Conservation (phyloP, 108 stramenopile species). For the Skeletonema tropicum region DNA sequence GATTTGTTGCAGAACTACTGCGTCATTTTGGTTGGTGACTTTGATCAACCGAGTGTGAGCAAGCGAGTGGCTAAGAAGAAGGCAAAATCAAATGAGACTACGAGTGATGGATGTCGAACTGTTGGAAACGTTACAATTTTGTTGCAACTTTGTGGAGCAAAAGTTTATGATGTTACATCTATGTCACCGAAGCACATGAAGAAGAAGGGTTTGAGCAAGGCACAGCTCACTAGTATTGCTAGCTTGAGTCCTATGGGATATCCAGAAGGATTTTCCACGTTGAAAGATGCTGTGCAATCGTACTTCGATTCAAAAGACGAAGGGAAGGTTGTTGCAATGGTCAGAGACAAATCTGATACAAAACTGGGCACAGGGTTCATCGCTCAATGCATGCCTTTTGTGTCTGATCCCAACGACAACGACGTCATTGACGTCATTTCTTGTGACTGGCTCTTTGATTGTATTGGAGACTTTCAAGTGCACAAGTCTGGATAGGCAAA, state of each 20-base stretch:
- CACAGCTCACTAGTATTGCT: constrained; percentile 9
- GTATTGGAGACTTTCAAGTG: constrained; percentile 42
- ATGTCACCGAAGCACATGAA: constrained; percentile 19
- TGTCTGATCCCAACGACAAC: neutral
- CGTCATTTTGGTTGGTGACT: constrained; percentile 47
- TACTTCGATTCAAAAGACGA: neutral
- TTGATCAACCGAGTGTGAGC: constrained; percentile 32
- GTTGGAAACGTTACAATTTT: constrained; percentile 33
- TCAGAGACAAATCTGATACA: constrained; percentile 23
- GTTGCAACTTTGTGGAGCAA: constrained; percentile 54
- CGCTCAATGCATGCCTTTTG: constrained; percentile 9
- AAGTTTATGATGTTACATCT: constrained; percentile 30
- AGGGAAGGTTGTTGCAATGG: constrained; percentile 17
- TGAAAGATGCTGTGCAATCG: constrained; percentile 15
- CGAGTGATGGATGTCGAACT: constrained; percentile 14
- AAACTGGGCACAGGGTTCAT: constrained; percentile 39
- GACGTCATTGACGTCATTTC: constrained; percentile 26
- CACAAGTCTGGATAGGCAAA: constrained; percentile 5
- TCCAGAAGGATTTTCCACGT: neutral
- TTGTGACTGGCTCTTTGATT: constrained; percentile 54
- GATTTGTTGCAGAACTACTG: constrained; percentile 42
- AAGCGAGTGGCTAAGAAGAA: constrained; percentile 17
- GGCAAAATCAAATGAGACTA: constrained; percentile 11
- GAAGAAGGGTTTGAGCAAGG: constrained; percentile 9
- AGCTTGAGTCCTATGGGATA: constrained; percentile 12